Evolutionary conservation across 2,329 filamentous ascomycete species (phyloP).

Genomic region (Pseudocercospora fijiensis): DNA sequence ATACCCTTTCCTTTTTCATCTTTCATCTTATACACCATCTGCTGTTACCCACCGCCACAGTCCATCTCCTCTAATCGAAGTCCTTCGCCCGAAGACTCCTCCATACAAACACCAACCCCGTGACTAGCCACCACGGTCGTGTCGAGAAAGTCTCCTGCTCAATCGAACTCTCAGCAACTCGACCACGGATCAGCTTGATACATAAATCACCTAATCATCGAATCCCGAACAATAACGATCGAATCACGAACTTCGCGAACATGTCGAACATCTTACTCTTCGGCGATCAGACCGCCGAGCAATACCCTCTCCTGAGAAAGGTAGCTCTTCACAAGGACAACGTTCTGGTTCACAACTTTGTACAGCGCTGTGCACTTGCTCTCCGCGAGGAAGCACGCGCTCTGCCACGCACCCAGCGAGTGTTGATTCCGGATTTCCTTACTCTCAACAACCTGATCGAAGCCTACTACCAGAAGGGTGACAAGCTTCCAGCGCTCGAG

Average conservation of each 20-base stretch:
- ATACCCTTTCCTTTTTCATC: constrained; percentile 24
- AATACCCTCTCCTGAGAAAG: constrained; percentile 60
- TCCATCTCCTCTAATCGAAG: constrained; percentile 15
- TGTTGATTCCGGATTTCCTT: constrained; percentile 61
- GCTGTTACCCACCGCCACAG: constrained; percentile 1
- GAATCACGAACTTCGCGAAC: constrained; percentile 16
- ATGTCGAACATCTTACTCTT: constrained; percentile 60
- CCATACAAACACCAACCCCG: constrained; percentile 25
- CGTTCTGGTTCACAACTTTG: constrained; percentile 62
- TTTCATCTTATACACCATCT: constrained; percentile 15
- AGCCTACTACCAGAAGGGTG: constrained; percentile 57
- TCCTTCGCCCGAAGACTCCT: constrained; percentile 10
- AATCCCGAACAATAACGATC: constrained; percentile 13
- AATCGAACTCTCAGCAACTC: neutral
- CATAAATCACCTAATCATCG: constrained; percentile 7
- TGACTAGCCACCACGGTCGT: constrained; percentile 39
- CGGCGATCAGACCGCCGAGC: constrained; percentile 69
- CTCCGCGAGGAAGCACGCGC: constrained; percentile 61
- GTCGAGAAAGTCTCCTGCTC: constrained; percentile 8
- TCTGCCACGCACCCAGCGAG: constrained; percentile 58
- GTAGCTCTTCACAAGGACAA: constrained; percentile 51
- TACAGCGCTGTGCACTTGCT: constrained; percentile 58
- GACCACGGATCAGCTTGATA: neutral
- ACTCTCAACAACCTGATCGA: constrained; percentile 65
- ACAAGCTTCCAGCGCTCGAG: constrained; percentile 63